Evolutionary conservation across 495 filamentous ascomycete genomes (phyloP).

Genomic region (Penicillium antarcticum): DNA sequence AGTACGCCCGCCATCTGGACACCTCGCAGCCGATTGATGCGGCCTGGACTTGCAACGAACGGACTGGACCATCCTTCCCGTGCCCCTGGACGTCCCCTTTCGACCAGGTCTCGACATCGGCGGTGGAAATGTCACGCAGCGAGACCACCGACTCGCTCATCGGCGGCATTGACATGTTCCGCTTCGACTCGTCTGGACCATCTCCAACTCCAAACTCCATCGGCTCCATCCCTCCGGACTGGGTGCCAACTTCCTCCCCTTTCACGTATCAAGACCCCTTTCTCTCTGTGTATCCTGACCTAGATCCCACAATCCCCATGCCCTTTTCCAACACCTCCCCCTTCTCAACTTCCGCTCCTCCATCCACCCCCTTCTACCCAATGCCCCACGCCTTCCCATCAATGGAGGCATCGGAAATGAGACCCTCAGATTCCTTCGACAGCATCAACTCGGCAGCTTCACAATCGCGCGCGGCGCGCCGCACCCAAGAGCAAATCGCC

Average conservation of each 20-base stretch:
- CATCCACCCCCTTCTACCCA: slow-evolving; percentile 20
- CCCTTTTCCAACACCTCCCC: slow-evolving; percentile 26
- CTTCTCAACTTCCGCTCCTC: slow-evolving; percentile 36
- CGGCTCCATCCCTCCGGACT: slow-evolving; percentile 32
- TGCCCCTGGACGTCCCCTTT: slow-evolving; percentile 19
- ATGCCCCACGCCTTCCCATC: slow-evolving; percentile 13
- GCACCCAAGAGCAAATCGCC: slow-evolving; percentile 43
- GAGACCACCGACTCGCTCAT: slow-evolving; percentile 43
- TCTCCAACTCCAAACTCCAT: slow-evolving; percentile 25
- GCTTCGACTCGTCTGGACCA: slow-evolving; percentile 37
- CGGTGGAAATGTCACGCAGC: slow-evolving; percentile 45
- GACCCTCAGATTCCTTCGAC: slow-evolving; percentile 31
- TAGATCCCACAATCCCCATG: slow-evolving; percentile 26
- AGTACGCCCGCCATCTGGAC: slow-evolving; percentile 40
- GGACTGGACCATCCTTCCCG: slow-evolving; percentile 20
- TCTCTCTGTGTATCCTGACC: slow-evolving; percentile 27
- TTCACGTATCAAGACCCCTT: slow-evolving; percentile 27
- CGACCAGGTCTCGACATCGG: slow-evolving; percentile 17
- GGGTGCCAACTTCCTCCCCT: slow-evolving; percentile 34
- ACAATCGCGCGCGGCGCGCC: slow-evolving; percentile 37
- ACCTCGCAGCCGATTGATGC: slow-evolving; percentile 24
- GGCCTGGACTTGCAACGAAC: slow-evolving; percentile 27
- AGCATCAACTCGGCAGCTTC: slow-evolving; percentile 23
- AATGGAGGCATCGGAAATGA: slow-evolving; percentile 29
- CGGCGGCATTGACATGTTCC: slow-evolving; percentile 42